A percentile compares a stretch with the other conserved stretches of the same genome.
These are phyloP conservation scores for Carnegiea gigantea DNA, from an alignment of 179 eudicot species.

Conservation along the genomic window DNA sequence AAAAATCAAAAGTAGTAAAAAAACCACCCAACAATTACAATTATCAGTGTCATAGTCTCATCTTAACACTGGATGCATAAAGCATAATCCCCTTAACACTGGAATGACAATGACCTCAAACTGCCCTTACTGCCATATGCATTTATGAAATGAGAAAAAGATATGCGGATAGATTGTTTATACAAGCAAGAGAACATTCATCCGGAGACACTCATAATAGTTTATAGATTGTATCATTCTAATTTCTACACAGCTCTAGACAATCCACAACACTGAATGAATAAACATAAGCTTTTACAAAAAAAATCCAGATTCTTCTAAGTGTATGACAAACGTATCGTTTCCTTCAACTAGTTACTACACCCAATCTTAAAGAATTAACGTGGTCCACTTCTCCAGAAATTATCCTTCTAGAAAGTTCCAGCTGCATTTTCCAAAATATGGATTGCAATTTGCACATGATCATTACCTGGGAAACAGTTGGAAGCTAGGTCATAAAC, in stretches of 20 bases:
- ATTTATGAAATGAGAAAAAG: too few species aligned
- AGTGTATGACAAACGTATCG: not conserved
- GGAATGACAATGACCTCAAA: not conserved
- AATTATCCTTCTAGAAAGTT: not conserved
- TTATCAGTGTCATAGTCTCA: not conserved
- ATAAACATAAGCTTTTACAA: not conserved
- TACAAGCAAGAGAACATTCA: too few species aligned
- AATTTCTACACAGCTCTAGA: not conserved
- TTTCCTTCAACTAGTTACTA: not conserved
- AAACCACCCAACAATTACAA: too few species aligned
- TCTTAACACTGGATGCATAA: not conserved
- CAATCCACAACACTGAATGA: not conserved
- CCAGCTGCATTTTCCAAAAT: not conserved
- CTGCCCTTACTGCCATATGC: too few species aligned
- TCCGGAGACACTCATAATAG: not conserved
- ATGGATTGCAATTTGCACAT: not conserved
- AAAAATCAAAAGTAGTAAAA: too few species aligned
- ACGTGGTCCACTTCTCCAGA: not conserved
- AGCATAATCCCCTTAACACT: not conserved
- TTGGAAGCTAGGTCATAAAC: constrained; percentile 4
- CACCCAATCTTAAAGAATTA: not conserved
- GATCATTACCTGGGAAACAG: not conserved
- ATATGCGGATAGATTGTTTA: too few species aligned
- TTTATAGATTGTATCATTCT: not conserved
- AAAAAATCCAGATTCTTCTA: not conserved